Base-by-base conservation (phyloP, 2,329 filamentous ascomycete species). In the Cordyceps javanica region DNA sequence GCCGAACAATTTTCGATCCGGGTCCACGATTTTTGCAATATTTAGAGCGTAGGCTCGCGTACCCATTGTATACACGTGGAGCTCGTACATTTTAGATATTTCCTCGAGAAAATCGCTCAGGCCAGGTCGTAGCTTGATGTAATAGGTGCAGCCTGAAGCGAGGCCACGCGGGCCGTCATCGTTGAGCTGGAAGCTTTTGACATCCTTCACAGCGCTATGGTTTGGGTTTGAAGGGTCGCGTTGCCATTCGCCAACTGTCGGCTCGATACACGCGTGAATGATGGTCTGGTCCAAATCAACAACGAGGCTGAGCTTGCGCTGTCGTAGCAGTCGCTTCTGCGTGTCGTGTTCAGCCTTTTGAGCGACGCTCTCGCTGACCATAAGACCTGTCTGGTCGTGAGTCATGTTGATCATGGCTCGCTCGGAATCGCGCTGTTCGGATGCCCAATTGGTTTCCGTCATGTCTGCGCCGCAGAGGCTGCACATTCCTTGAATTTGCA, bases 1-100 rank as follows among this genome's bases (percentile, higher is more conserved):
- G 39, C 90, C 93, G 70, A 99, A 99, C 10, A 96, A 84, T 69
- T 88, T 92, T 62, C 87, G 84, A 34, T 93, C 86, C 0, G 93
- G 93, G 67, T 99, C 94, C 61, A 99, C 89, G 61, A 99, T 93
- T 64, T 89, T 88, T 38, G 91, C 91, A 65, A 99, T 95, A 60
- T 90, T 88, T 64, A 92, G 81, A 10, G 94, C 94, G 69, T 99
- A 99, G n/a, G 93, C 90, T 62, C 94, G 85, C 23, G 94, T 99
- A 58, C 93, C 94, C 94, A 99, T 99, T 44, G 94, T 99, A 76
- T 99, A 99, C 62, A 99, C 93, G 70, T 99, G 94, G 67, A 97
- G 79, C 75, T 99, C 94, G 74, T 94, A 99, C 66, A 94, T 77
- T 66, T 86, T 81, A 1, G 91, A 84, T 49, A 97, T 81, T 54